Evolutionary conservation across 2,329 filamentous ascomycete species (phyloP).

Genomic region (Dactylellina haptotyla): DNA sequence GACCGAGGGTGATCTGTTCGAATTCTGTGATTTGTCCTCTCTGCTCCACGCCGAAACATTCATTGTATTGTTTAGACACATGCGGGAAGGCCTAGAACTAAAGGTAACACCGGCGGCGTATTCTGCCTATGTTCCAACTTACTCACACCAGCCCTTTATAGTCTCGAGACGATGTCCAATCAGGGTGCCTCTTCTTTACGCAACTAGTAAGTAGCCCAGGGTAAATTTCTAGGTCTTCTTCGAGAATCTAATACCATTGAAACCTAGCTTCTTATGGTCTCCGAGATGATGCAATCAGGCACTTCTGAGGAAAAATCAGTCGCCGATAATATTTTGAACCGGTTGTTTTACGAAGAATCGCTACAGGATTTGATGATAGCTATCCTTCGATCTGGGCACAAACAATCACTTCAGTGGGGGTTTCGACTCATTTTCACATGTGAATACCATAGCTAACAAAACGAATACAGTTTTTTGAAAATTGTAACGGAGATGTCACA

Average conservation of each 20-base stretch:
- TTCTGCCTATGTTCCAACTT: neutral
- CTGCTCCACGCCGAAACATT: constrained; percentile 97
- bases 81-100: constrained; percentile 80
- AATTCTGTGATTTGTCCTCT: constrained; percentile 70
- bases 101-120: constrained; percentile 81
- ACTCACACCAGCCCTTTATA: constrained; percentile 10
- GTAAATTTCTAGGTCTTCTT: neutral
- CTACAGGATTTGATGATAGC: constrained; percentile 88
- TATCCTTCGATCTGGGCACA: constrained; percentile 86
- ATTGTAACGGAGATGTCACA: constrained; percentile 89
- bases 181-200: constrained; percentile 92
- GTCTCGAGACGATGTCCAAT: constrained; percentile 78
- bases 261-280: constrained; percentile 76
- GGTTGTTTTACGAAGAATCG: constrained; percentile 97
- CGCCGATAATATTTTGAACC: constrained; percentile 93
- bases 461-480: constrained; percentile 74
- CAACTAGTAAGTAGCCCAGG: constrained; percentile 70
- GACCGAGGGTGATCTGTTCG: constrained; percentile 63
- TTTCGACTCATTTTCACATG: neutral
- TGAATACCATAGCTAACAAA: neutral
- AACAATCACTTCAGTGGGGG: constrained; percentile 80
- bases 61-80: constrained; percentile 82
- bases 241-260: neutral
- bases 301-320: constrained; percentile 97
- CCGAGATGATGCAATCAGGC: constrained; percentile 85